Percentiles rank a stretch among this genome's conserved stretches.
Conservation (phyloP, 1,139 yeast species). For the Suhomyces coccinellae region DNA sequence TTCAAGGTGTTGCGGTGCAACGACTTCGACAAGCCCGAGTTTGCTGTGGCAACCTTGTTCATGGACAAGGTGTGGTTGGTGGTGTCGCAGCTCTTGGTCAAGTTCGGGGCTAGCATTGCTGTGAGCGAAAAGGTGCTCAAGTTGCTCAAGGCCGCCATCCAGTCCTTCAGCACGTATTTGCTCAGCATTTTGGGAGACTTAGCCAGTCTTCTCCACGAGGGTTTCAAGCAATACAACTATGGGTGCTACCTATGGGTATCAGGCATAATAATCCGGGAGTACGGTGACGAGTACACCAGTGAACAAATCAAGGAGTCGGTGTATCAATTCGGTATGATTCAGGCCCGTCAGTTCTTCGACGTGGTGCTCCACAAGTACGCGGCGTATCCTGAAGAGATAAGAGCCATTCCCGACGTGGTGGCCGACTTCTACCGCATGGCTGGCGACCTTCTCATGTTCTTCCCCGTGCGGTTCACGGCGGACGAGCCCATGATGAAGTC, state of each 20-base stretch:
- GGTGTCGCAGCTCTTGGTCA: constrained; percentile 47
- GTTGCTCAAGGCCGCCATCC: constrained; percentile 64
- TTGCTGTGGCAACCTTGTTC: constrained; percentile 61
- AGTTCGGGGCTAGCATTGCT: constrained; percentile 54
- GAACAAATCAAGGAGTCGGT: constrained; percentile 41
- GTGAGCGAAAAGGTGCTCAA: constrained; percentile 78
- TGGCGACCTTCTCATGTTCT: constrained; percentile 76
- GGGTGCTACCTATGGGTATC: constrained; percentile 94
- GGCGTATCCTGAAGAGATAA: constrained; percentile 26
- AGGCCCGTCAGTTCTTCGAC: constrained; percentile 43
- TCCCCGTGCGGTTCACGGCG: constrained; percentile 64
- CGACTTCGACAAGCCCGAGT: constrained; percentile 35
- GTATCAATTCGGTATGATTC: constrained; percentile 51
- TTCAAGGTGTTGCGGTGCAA: constrained; percentile 55
- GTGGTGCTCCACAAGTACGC: constrained; percentile 25
- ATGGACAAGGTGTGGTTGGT: constrained; percentile 61
- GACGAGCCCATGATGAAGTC: constrained; percentile 58
- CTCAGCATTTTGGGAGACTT: constrained; percentile 62
- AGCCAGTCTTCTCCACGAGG: constrained; percentile 62
- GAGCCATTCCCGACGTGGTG: constrained; percentile 67
- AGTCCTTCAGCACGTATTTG: constrained; percentile 66
- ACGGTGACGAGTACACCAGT: constrained; percentile 58
- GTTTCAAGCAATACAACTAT: constrained; percentile 64
- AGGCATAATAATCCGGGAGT: constrained; percentile 78
- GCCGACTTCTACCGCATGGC: constrained; percentile 90